phyloP scores from a whole-genome alignment of 139 green algal species.

The Chlorella sp. region DNA sequence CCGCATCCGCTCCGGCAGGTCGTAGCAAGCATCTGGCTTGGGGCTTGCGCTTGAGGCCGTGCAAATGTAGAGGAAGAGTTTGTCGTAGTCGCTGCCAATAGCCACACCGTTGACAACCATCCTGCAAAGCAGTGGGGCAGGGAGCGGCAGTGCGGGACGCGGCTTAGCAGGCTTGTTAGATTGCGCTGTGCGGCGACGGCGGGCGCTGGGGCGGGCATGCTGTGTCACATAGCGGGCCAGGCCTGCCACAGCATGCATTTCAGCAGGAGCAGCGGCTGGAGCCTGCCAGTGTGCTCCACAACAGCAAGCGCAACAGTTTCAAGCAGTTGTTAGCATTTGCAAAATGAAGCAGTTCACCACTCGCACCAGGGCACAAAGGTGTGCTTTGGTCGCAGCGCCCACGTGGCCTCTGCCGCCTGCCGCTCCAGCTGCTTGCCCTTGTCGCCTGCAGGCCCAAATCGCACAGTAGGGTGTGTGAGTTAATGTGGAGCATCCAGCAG shows the following conservation, averaged over 20 bases:
- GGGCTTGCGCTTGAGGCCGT: not conserved
- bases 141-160: not conserved
- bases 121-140: not conserved
- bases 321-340: not conserved
- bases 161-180: not conserved
- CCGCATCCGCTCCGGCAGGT: not conserved
- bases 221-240: no score
- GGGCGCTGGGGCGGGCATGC: not conserved
- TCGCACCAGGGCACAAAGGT: constrained; percentile 45
- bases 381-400: constrained; percentile 10
- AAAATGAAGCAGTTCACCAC: not conserved
- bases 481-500: no score
- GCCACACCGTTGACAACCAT: constrained; percentile 35
- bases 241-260: not conserved
- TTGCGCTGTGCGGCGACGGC: no score
- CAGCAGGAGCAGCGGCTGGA: not conserved
- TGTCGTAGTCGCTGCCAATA: constrained; percentile 34
- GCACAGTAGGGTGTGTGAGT: no score
- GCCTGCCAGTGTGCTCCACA: not conserved
- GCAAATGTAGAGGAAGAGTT: constrained; percentile 39
- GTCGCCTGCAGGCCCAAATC: constrained; percentile 12
- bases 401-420: constrained; percentile 11
- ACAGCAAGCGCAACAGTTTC: not conserved
- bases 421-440: constrained; percentile 27
- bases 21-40: constrained; percentile 8